Evolutionary conservation across 306 rosid species (phyloP).

Genomic region (Fragaria nilgerrensis): DNA sequence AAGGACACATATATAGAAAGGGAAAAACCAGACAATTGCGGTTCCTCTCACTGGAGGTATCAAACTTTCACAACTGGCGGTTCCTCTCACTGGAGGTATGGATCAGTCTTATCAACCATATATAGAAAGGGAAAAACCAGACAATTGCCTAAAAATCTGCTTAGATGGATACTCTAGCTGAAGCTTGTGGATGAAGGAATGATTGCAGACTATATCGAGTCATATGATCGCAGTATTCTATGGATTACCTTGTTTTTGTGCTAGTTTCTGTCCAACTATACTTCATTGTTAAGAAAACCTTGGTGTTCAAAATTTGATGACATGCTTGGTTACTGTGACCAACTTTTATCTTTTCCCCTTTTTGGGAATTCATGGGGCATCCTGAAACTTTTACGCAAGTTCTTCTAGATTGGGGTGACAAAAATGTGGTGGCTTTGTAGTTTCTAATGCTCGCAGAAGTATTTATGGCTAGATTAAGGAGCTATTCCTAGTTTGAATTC

Average conservation of each 20-base stretch:
- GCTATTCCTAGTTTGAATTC: neutral
- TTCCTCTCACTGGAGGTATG: constrained; percentile 80
- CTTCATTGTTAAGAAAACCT: neutral
- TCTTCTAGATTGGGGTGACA: neutral
- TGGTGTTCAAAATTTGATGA: neutral
- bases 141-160: constrained; percentile 10
- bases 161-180: neutral
- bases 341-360: neutral
- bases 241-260: neutral
- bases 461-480: neutral
- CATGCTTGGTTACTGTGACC: neutral
- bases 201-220: neutral
- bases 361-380: neutral
- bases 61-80: constrained; percentile 64
- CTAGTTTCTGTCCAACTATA: neutral
- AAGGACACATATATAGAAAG: too few species aligned
- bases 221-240: neutral
- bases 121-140: neutral
- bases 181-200: neutral
- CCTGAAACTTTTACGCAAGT: neutral
- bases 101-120: neutral
- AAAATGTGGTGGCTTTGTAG: neutral
- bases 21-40: too few species aligned
- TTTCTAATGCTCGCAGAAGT: neutral
- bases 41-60: too few species aligned